Evolutionary conservation across 805 yeast genomes (phyloP), one percentile per base, ranked within the genome.

Genomic region (Spathaspora gorwiae): DNA sequence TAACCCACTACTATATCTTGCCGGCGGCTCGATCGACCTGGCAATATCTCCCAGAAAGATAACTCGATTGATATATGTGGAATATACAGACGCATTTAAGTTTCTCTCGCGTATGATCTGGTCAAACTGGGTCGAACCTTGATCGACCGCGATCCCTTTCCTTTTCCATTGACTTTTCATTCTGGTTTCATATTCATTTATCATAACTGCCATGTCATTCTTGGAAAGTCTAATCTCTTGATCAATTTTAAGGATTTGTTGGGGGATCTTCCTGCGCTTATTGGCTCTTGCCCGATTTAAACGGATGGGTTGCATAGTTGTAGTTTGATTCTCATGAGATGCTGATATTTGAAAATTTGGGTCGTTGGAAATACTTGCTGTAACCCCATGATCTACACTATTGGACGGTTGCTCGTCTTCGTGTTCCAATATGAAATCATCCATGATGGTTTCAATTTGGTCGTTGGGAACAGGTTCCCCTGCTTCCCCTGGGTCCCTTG

Each of bases 331-430:
- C 24, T 7, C 14, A 24, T 32, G 19, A 30, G 26, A 19, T 13
- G 47, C 39, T 5, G 47, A 29, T 11, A 44, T n/a, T 7, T 32
- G 43, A 29, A 44, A 44, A 37, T 44, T 32, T 5, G 40, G 40
- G n/a, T 44, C 47, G 13, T 39, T 36, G 6, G 44, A 30, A 15
- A 40, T 40, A 24, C 32, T 40, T 2, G 15, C 33, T 37, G 39
- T n/a, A 10, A 14, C 33, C 27, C 37, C 43, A 7, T 38, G 9
- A 5, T 26, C 14, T 13, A 12, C 10, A 11, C 2, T 6, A 29
- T 11, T 29, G 3, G 32, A 2, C 9, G 32, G 32, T 9, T 9
- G 32, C 3, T 19, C 35, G n/a, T 26, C n/a, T 24, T 34, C 37
- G n/a, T n/a, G n/a, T 14, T 44, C 40, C 5, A 43, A 37, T 5